These are phyloP conservation scores for Exophiala mesophila DNA, from an alignment of 2,329 filamentous ascomycete genomes.

Conservation along the genomic window DNA sequence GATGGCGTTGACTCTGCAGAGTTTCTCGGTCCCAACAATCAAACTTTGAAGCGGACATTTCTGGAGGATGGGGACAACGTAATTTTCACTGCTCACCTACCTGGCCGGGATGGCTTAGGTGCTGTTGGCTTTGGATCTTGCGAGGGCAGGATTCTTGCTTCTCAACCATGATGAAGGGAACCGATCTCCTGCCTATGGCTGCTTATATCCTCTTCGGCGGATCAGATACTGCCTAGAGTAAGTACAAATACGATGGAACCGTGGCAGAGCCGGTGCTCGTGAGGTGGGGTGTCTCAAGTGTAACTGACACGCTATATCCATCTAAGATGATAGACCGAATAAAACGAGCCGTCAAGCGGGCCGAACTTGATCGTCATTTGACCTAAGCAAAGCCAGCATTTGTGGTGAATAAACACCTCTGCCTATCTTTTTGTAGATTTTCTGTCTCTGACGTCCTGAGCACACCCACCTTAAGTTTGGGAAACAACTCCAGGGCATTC, in stretches of 20 bases:
- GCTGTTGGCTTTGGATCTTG: slow-evolving; percentile 74
- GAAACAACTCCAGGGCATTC: slow-evolving; percentile 7
- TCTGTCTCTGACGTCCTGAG: background rate
- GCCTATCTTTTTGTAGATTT: slow-evolving; percentile 1
- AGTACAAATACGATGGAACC: too few species aligned
- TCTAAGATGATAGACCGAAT: too few species aligned
- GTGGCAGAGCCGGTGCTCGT: too few species aligned
- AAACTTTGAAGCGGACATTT: slow-evolving; percentile 64
- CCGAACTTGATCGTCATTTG: too few species aligned
- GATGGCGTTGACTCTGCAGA: slow-evolving; percentile 61
- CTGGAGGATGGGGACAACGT: slow-evolving; percentile 69
- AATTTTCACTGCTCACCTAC: slow-evolving; percentile 61
- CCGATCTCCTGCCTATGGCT: too few species aligned
- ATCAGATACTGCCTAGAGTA: too few species aligned
- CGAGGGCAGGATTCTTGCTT: slow-evolving; percentile 55
- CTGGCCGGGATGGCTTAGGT: slow-evolving; percentile 55
- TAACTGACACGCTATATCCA: too few species aligned
- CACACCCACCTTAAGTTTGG: background rate
- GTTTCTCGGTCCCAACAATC: too few species aligned
- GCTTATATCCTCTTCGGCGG: too few species aligned
- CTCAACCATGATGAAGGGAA: too few species aligned
- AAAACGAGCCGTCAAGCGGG: too few species aligned
- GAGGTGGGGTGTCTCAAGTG: too few species aligned
- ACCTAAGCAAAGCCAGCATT: slow-evolving; percentile 1
- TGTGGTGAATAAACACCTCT: background rate